Evolutionary conservation across 257 asterid genomes (phyloP).

Genomic region (Apocynum venetum): DNA sequence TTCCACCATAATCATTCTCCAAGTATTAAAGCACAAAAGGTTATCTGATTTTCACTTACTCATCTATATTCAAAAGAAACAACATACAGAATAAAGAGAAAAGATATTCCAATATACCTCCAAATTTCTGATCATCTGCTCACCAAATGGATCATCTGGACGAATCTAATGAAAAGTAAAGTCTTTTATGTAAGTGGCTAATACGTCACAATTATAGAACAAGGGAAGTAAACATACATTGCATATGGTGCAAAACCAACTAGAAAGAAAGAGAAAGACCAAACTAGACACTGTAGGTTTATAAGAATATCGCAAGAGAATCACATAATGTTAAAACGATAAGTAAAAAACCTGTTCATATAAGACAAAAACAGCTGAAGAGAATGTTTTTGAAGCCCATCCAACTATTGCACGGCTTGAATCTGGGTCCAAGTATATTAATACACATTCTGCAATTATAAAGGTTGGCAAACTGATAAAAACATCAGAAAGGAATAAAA

Average conservation of each 20-base stretch:
- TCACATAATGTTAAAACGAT: slow-evolving; percentile 11
- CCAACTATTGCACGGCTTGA: slow-evolving; percentile 70
- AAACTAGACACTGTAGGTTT: neutral
- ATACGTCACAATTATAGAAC: neutral
- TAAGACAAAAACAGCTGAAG: slow-evolving; percentile 87
- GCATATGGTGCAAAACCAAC: slow-evolving; percentile 2
- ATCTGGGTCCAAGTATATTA: slow-evolving; percentile 92
- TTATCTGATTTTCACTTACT: neutral
- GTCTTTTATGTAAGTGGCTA: neutral
- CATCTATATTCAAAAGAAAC: neutral
- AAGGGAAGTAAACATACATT: neutral
- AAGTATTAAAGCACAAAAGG: neutral
- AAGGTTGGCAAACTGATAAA: slow-evolving; percentile 97
- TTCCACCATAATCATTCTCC: neutral
- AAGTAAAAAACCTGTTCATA: slow-evolving; percentile 81
- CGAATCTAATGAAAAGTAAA: slow-evolving; percentile 54
- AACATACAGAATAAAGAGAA: neutral
- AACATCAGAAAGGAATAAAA: slow-evolving; percentile 46
- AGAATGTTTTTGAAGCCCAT: slow-evolving; percentile 87
- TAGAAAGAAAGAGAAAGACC: neutral
- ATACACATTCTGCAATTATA: slow-evolving; percentile 99
- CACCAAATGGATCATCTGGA: slow-evolving; percentile 98
- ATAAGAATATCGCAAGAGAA: slow-evolving; percentile 13
- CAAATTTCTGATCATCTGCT: slow-evolving; percentile 92
- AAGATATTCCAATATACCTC: slow-evolving; percentile 50